Evolutionary conservation across 169 alveolate species (phyloP).

Genomic region (Amoebophrya sp.): DNA sequence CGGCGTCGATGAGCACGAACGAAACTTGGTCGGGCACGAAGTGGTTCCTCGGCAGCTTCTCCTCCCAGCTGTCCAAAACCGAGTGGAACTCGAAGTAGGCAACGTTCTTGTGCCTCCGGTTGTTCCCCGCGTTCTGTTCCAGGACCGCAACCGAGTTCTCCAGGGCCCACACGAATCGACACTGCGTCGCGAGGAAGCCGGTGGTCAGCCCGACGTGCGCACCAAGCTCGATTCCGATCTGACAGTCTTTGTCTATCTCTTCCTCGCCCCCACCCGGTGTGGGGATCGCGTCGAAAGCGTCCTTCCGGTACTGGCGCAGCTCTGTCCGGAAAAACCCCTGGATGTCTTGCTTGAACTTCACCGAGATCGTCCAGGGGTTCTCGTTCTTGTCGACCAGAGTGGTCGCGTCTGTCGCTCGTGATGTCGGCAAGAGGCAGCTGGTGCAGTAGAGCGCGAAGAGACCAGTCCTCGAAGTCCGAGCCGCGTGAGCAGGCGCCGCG

Average conservation of each 20-base stretch:
- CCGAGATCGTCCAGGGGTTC: not conserved
- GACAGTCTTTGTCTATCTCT: not conserved
- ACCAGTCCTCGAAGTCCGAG: too few species aligned
- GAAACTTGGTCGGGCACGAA: not conserved
- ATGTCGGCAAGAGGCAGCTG: too few species aligned
- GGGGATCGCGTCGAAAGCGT: too few species aligned
- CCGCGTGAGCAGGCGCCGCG: too few species aligned
- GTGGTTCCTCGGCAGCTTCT: not conserved
- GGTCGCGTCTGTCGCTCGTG: too few species aligned
- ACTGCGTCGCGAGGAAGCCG: not conserved
- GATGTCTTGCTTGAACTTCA: not conserved
- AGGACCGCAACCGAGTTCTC: not conserved
- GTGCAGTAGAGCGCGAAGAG: too few species aligned
- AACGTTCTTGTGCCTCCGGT: not conserved
- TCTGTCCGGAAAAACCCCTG: not conserved
- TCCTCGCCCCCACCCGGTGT: too few species aligned
- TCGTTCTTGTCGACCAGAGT: not conserved
- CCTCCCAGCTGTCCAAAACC: not conserved
- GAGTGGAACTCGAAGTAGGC: conserved; percentile 2
- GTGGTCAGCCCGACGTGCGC: not conserved
- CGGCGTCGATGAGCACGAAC: not conserved
- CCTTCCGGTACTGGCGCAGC: not conserved
- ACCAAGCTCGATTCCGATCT: not conserved
- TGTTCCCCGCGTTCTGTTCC: not conserved
- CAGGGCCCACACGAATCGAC: not conserved